Evolutionary conservation across 2,329 filamentous ascomycete species (phyloP), one percentile per base, ranked within the genome.

Genomic region (Colletotrichum gigasporum): DNA sequence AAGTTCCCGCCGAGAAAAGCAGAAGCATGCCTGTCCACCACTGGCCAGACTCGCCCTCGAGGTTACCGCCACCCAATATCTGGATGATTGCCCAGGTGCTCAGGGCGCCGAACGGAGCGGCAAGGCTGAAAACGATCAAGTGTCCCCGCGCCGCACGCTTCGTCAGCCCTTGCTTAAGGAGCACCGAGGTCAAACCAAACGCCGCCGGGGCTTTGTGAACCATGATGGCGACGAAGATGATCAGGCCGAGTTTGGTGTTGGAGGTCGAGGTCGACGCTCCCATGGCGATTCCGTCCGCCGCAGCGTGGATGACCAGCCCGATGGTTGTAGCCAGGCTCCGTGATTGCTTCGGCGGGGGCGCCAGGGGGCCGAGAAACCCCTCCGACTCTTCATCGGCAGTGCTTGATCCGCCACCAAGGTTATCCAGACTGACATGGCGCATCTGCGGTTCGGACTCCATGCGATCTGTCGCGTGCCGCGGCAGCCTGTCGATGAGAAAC

Each of bases 211-310:
- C 95, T 80, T 98, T 99, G 78, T 99, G 96, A 5, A 98, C 88
- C 92, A 99, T 96, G 70, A 99, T 96, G 10, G 96, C 96, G 39
- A 97, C 79, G 76, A 99, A 99, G 37, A 99, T 93, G 70, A 99
- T 92, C 65, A 98, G 88, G 34, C 92, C 93, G 10, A 99, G 81
- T 62, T 91, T 90, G 66, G 88, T 88, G 70, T 93, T 90, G 2
- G 88, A 83, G 3, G 89, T 87, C 4, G 92, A 90, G 3, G 91
- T 92, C 0, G 94, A 97, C 22, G 96, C 96, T 20, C 96, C 96
- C 79, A 99, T 90, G 2, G 96, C 96, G 66, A 99, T 97, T 14
- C 96, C 96, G 73, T 99, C 96, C 2, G 96, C 95, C 2, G 92
- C 92, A 0, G 96, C 93, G 75, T 99, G 96, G 62, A 99, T 98